Conservation (phyloP, 805 yeast genomes). For the Candida methanosorbosa region DNA sequence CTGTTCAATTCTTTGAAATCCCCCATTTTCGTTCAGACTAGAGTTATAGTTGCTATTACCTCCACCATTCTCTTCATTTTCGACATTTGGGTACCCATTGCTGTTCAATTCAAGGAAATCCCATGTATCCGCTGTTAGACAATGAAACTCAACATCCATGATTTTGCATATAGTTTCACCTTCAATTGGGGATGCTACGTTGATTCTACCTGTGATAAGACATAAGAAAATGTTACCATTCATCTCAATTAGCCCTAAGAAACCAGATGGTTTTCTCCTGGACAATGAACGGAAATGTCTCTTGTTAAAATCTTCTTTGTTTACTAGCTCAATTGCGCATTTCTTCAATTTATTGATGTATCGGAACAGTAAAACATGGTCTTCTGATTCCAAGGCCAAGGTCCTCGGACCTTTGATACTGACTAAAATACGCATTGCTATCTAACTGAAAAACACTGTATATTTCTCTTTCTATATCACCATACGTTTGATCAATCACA, state of each 20-base stretch:
- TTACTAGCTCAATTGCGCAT: conserved; percentile 43
- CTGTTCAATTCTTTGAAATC: conserved; percentile 26
- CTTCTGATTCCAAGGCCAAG: conserved; percentile 31
- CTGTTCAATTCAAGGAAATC: conserved; percentile 66
- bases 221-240: conserved; percentile 64
- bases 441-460: not conserved
- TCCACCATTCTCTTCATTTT: conserved; percentile 25
- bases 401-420: conserved; percentile 27
- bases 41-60: conserved; percentile 3
- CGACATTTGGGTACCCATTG: conserved; percentile 53
- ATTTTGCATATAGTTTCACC: conserved; percentile 76
- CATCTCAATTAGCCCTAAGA: conserved; percentile 73
- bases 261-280: conserved; percentile 46
- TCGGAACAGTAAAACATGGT: conserved; percentile 39
- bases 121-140: conserved; percentile 66
- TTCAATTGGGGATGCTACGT: conserved; percentile 77
- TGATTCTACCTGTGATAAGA: conserved; percentile 64
- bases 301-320: conserved; percentile 27
- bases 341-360: conserved; percentile 25
- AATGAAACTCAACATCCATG: conserved; percentile 77
- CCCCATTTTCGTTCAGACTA: conserved; percentile 11
- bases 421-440: conserved; percentile 27
- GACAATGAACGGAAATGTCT: conserved; percentile 34
- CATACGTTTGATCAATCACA: no score
- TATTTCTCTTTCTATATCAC: not conserved